These are phyloP conservation scores for Fusarium tupiense DNA, from an alignment of 2,329 filamentous ascomycete genomes.

Conservation along the genomic window DNA sequence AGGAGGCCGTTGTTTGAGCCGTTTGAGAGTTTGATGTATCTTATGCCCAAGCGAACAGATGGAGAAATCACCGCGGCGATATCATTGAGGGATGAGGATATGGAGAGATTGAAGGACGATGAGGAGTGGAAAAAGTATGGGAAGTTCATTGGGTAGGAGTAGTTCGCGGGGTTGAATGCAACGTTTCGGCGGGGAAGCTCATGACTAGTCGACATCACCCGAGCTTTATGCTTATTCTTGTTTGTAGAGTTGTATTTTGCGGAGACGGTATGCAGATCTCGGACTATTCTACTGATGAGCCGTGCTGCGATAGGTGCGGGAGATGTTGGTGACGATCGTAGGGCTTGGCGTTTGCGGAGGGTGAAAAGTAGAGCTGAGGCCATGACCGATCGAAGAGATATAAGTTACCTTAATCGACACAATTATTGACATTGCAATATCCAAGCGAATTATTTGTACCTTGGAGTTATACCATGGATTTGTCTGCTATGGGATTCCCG, in stretches of 20 bases:
- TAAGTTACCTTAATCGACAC: background rate
- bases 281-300: background rate
- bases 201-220: background rate
- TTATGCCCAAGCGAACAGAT: constrained; percentile 56
- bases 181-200: background rate
- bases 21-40: constrained; percentile 59
- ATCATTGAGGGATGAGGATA: constrained; percentile 59
- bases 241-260: background rate
- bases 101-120: constrained; percentile 56
- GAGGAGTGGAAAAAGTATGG: constrained; percentile 48
- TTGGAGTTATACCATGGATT: background rate
- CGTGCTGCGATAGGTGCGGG: constrained; percentile 17
- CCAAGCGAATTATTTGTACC: accelerated
- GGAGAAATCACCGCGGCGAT: constrained; percentile 57
- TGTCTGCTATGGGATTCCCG: constrained; percentile 6
- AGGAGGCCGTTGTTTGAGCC: constrained; percentile 58
- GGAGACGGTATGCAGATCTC: constrained; percentile 11
- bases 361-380: background rate
- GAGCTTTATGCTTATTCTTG: background rate
- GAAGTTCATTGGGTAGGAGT: constrained; percentile 22
- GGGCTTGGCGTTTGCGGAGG: constrained; percentile 8
- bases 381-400: accelerated
- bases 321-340: background rate
- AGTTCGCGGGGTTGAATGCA: background rate
- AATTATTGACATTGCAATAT: accelerated